These are phyloP conservation scores for Spatholobus suberectus DNA, from an alignment of 306 rosid genomes.

Conservation along the genomic window DNA sequence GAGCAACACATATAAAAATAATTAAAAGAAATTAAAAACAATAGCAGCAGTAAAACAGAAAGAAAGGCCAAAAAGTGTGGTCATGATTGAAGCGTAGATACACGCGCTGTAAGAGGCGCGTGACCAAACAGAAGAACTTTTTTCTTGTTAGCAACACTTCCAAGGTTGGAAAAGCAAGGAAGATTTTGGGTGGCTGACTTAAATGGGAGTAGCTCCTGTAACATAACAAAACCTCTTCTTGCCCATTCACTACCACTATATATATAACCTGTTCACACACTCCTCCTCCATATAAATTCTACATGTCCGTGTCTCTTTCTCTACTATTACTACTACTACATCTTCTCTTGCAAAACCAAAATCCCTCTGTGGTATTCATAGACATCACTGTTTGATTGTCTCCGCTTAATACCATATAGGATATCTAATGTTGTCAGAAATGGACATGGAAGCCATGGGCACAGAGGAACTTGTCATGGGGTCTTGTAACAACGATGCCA, in stretches of 20 bases:
- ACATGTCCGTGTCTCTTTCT: slow-evolving; percentile 34
- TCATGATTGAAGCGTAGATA: slow-evolving; percentile 28
- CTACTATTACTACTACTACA: background rate
- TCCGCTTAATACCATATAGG: background rate
- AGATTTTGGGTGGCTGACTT: slow-evolving; percentile 64
- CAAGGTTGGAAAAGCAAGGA: slow-evolving; percentile 69
- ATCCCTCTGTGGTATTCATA: background rate
- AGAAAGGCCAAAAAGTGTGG: slow-evolving; percentile 31
- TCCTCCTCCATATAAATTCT: slow-evolving; percentile 24
- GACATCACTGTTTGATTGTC: slow-evolving; percentile 8
- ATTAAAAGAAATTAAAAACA: background rate
- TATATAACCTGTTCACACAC: slow-evolving; percentile 39
- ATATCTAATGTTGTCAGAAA: slow-evolving; percentile 20
- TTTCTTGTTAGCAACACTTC: slow-evolving; percentile 61
- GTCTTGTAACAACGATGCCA: slow-evolving; percentile 37
- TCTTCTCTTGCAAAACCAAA: background rate
- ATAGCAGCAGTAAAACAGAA: slow-evolving; percentile 4
- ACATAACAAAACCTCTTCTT: slow-evolving; percentile 1
- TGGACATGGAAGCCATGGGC: slow-evolving; percentile 53
- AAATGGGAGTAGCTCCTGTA: slow-evolving; percentile 21
- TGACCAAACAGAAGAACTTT: slow-evolving; percentile 46
- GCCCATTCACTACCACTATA: slow-evolving; percentile 22
- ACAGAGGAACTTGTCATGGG: slow-evolving; percentile 46
- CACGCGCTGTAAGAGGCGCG: slow-evolving; percentile 42
- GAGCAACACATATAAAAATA: background rate